Conservation (phyloP, 768 basidiomycete species). For the Mycena indigotica region DNA sequence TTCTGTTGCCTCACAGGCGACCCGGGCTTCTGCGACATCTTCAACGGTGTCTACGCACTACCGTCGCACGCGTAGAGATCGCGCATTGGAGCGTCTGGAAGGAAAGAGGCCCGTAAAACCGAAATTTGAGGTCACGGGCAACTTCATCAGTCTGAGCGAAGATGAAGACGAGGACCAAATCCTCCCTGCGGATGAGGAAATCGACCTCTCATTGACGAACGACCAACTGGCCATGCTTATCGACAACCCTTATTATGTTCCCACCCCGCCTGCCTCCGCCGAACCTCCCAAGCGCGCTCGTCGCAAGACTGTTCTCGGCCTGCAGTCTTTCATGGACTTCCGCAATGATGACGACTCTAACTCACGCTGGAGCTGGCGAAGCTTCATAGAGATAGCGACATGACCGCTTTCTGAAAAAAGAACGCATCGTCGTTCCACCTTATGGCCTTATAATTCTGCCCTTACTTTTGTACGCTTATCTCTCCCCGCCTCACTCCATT, state of each 20-base stretch:
- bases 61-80: constrained; percentile 51
- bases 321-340: constrained; percentile 69
- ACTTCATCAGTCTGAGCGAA: constrained; percentile 72
- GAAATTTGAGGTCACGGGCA: constrained; percentile 31
- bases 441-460: neutral
- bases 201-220: constrained; percentile 12
- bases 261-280: neutral
- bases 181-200: constrained; percentile 26
- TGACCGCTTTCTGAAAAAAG: neutral
- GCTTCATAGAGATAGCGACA: constrained; percentile 59
- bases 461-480: too few species aligned
- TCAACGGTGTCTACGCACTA: constrained; percentile 51
- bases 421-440: neutral
- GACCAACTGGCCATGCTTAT: neutral
- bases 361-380: constrained; percentile 59
- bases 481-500: too few species aligned
- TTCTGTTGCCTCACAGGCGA: constrained; percentile 8
- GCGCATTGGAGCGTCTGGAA: constrained; percentile 67
- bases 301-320: constrained; percentile 54
- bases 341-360: constrained; percentile 43
- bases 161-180: constrained; percentile 56
- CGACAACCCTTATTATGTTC: neutral
- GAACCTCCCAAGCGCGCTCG: constrained; percentile 21
- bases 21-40: constrained; percentile 31
- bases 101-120: constrained; percentile 41